Evolutionary conservation across 1,284 basidiomycete genomes (phyloP), one percentile per base, ranked within the genome.

Genomic region (Irpex sp.): DNA sequence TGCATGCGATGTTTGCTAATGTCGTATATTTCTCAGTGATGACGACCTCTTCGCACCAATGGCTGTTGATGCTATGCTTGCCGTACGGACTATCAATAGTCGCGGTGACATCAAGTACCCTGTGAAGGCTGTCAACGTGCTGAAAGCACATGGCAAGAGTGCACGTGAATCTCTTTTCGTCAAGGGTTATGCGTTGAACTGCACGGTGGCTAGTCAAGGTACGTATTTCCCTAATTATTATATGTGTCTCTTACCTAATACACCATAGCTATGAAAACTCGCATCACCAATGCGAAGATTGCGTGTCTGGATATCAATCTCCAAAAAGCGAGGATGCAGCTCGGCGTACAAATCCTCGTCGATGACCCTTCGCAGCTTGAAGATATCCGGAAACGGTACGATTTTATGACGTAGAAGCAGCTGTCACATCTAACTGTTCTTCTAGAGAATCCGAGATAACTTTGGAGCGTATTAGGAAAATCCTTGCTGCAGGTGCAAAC

Each of bases 251-350:
- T 26, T 58, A n/a, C 15, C 26, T 38, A 13, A 17, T 38, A 31
- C 15, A 48, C 48, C 31, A 13, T 21, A 97, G 97, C 97, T 2
- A 99, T 99, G 97, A 99, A 98, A 81, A 97, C 93, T 68, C 89
- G 94, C 58, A 90, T 99, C 72, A 84, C 84, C 6, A 90, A 89
- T 69, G 97, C 97, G 57, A 99, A 98, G 80, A 98, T 99, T 72
- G 97, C 97, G 2, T 97, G 97, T 77, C 84, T 99, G 65, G 97
- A 99, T 75, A 99, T 99, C 76, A 98, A 99, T 78, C 83, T 99
- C 58, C 93, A 95, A 74, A 99, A 99, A 80, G 85, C 94, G 63
- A 89, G 97, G 55, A 98, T 99, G 97, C 96, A 98, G 72, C 84
- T 99, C 49, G 97, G 97, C 66, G 91, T 99, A 5, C 97, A 99